A percentile compares a stretch with the other conserved stretches of the same genome.
These are phyloP conservation scores for Dentipellis fragilis DNA, from an alignment of 768 basidiomycete genomes.

Conservation along the genomic window DNA sequence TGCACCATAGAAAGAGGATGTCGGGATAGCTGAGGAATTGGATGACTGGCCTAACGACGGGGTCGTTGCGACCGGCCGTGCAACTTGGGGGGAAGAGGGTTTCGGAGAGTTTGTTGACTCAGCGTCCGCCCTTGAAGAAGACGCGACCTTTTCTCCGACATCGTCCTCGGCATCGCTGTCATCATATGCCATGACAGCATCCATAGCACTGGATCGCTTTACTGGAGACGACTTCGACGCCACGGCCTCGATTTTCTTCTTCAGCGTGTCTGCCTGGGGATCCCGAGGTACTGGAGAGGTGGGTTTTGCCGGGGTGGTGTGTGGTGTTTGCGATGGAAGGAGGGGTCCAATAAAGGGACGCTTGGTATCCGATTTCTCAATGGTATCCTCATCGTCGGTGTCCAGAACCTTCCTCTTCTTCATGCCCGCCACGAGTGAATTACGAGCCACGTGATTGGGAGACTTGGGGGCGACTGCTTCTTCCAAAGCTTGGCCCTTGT, in stretches of 20 bases:
- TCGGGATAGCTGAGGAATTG: background rate
- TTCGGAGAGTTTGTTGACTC: background rate
- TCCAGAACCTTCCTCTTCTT: slow-evolving; percentile 44
- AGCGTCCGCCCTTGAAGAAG: background rate
- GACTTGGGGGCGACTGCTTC: slow-evolving; percentile 38
- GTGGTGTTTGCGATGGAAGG: slow-evolving; percentile 38
- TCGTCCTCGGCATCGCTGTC: slow-evolving; percentile 24
- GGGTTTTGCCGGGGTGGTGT: slow-evolving; percentile 7
- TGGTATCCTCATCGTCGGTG: slow-evolving; percentile 29
- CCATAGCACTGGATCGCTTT: slow-evolving; percentile 24
- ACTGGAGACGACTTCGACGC: slow-evolving; percentile 13
- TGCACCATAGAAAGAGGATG: slow-evolving; percentile 5
- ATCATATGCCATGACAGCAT: slow-evolving; percentile 32
- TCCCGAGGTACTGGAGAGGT: slow-evolving; percentile 21
- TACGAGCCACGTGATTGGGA: slow-evolving; percentile 8
- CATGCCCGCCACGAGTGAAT: slow-evolving; percentile 35
- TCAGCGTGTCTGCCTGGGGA: slow-evolving; percentile 42
- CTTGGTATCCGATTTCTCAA: slow-evolving; percentile 20
- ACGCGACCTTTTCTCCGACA: slow-evolving; percentile 20
- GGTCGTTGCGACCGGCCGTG: background rate
- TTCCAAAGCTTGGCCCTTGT: slow-evolving; percentile 66
- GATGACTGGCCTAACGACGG: slow-evolving; percentile 1
- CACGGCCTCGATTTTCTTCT: slow-evolving; percentile 41
- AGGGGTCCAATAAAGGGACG: slow-evolving; percentile 57
- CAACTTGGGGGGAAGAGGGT: background rate